Evolutionary conservation across 2,329 filamentous ascomycete species (phyloP), one percentile per base, ranked within the genome.

Genomic region (Neonectria magnoliae): DNA sequence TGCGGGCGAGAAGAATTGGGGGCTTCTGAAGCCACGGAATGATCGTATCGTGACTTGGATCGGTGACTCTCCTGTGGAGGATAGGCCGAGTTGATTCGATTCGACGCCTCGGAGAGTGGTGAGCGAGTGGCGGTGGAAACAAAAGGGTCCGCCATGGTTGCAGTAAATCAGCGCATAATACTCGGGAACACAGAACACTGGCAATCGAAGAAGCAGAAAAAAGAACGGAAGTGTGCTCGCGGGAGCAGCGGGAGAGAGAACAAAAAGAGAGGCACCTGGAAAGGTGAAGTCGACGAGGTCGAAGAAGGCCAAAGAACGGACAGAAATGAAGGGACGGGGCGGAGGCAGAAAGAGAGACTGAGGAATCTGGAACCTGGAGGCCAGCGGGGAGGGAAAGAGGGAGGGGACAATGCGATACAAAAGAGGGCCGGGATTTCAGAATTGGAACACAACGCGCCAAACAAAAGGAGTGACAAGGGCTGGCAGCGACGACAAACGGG

Each of bases 41-140:
- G 75, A 45, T 73, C 71, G 62, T 75, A 67, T 48, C 75, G 74
- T 60, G 74, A 48, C 69, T 81, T 82, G 63, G 65, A 62, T 27
- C 65, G 63, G 31, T 76, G 73, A 20, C 69, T 60, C 31, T 77
- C 71, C 51, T 71, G 61, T 53, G 69, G 58, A 42, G 75, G 71
- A 64, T 76, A 76, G 18, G 76, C 73, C 27, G 81, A 80, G 70
- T 85, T 86, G 68, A 83, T 76, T 68, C 84, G 81, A 65, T 82
- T 78, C 27, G 79, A 81, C 22, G 83, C 82, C 73, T 87, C 84
- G 36, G 78, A 79, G 48, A 87, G 76, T 47, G 84, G 84, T 57
- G 77, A 72, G 60, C 81, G 81, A 58, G 66, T 22, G 65, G 66
- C 57, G 57, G 70, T 74, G 64, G 75, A 70, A 69, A 72, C 72